Evolutionary conservation across 2,329 filamentous ascomycete species (phyloP).

Genomic region (Penicillium sp.): DNA sequence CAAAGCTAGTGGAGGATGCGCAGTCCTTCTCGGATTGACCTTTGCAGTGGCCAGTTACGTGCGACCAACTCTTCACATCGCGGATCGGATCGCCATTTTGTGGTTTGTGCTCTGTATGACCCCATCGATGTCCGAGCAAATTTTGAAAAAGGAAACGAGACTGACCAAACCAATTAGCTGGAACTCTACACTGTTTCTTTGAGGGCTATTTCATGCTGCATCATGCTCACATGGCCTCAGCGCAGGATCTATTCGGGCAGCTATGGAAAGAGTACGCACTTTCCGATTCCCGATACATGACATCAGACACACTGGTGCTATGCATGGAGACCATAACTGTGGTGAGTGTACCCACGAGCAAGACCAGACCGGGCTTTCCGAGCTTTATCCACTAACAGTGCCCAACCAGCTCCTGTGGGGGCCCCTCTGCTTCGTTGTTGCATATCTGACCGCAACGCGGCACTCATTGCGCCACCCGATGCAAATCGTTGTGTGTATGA

Average conservation of each 20-base stretch:
- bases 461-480: constrained; percentile 60
- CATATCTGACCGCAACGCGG: constrained; percentile 54
- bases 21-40: constrained; percentile 58
- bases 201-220: constrained; percentile 81
- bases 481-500: constrained; percentile 61
- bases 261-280: constrained; percentile 92
- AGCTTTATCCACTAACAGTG: constrained; percentile 6
- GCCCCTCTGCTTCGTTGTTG: constrained; percentile 60
- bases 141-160: neutral
- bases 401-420: constrained; percentile 57
- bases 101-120: constrained; percentile 74
- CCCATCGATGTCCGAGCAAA: neutral
- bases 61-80: constrained; percentile 53
- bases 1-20: constrained; percentile 59
- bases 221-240: constrained; percentile 63
- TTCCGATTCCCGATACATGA: constrained; percentile 84
- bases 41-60: constrained; percentile 54
- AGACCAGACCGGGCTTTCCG: neutral
- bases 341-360: constrained; percentile 49
- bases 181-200: constrained; percentile 71
- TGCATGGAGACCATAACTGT: constrained; percentile 82
- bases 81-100: constrained; percentile 62
- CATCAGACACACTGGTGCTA: constrained; percentile 78
- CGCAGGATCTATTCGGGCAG: constrained; percentile 75
- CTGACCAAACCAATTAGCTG: constrained; percentile 32